Evolutionary conservation across 116 monocot genomes (phyloP).

Genomic region (Cymodocea nodosa): DNA sequence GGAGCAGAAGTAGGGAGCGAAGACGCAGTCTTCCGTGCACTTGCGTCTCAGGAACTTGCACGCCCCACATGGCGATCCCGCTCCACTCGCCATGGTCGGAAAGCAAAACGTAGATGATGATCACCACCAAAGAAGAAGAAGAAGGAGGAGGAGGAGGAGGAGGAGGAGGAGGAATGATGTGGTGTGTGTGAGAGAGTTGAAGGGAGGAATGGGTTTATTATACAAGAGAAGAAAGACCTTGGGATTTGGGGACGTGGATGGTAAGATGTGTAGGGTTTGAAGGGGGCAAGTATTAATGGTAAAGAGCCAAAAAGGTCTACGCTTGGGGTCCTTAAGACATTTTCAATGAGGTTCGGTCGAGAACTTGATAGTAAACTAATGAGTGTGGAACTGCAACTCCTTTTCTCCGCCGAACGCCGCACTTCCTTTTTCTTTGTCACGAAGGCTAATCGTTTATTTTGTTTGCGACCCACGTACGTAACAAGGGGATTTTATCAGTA

Average conservation of each 20-base stretch:
- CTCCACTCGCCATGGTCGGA: not conserved
- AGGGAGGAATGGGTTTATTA: not conserved
- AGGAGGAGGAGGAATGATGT: not conserved
- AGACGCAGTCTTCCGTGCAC: constrained; percentile 43
- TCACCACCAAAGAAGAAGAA: not conserved
- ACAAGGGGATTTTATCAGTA: not conserved
- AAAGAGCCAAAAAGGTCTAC: not conserved
- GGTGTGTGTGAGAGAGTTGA: not conserved
- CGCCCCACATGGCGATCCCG: constrained; percentile 41
- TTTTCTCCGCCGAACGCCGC: constrained; percentile 19
- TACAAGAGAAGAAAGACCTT: not conserved
- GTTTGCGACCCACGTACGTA: not conserved
- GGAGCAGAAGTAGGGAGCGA: constrained; percentile 41
- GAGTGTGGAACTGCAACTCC: constrained; percentile 2
- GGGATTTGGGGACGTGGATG: constrained; percentile 15
- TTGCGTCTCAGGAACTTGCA: constrained; percentile 49
- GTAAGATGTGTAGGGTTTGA: constrained; percentile 30
- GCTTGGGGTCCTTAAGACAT: constrained; percentile 1
- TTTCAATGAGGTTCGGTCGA: not conserved
- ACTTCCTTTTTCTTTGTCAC: constrained; percentile 5
- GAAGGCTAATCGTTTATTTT: not conserved
- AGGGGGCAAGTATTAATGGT: constrained; percentile 38
- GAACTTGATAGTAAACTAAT: not conserved
- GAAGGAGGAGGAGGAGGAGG: not conserved
- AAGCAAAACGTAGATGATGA: no score